These are phyloP conservation scores for Przewalskia tangutica DNA, from an alignment of 257 asterid species.

Conservation along the genomic window DNA sequence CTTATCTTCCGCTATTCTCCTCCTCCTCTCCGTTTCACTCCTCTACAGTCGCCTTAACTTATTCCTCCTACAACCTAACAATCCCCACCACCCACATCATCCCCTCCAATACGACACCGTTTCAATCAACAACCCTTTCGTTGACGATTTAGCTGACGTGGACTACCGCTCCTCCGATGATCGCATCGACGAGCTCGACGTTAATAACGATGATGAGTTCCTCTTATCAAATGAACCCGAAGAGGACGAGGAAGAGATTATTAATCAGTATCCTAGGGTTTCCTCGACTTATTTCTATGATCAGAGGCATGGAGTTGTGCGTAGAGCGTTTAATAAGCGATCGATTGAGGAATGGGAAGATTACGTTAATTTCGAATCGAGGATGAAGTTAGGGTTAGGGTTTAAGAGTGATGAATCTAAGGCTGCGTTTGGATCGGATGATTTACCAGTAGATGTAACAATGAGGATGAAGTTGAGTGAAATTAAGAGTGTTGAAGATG, in stretches of 20 bases:
- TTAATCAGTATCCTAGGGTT: conserved; percentile 9
- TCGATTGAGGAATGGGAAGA: conserved; percentile 97
- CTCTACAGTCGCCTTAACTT: conserved; percentile 75
- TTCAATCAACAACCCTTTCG: conserved; percentile 43
- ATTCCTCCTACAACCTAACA: conserved; percentile 41
- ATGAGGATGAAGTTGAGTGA: conserved; percentile 48
- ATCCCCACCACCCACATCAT: conserved; percentile 41
- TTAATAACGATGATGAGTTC: conserved; percentile 39
- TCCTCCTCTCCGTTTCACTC: conserved; percentile 75
- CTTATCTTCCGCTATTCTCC: conserved; percentile 55
- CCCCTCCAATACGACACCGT: conserved; percentile 33
- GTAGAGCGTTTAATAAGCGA: conserved; percentile 61
- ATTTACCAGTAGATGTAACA: conserved; percentile 62
- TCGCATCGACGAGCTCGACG: conserved; percentile 88
- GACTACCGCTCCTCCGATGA: conserved; percentile 51
- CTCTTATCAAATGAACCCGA: conserved; percentile 18
- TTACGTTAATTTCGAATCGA: conserved; percentile 55
- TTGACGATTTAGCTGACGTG: conserved; percentile 64
- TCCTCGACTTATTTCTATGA: conserved; percentile 59
- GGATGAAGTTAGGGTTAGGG: conserved; percentile 47
- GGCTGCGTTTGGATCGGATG: conserved; percentile 74
- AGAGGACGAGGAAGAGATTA: conserved; percentile 17
- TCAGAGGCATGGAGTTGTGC: conserved; percentile 48
- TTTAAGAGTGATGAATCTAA: conserved; percentile 27
- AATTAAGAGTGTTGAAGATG: conserved; percentile 62